Conservation (phyloP, 441 rosid species). For the Gossypium gossypioides region DNA sequence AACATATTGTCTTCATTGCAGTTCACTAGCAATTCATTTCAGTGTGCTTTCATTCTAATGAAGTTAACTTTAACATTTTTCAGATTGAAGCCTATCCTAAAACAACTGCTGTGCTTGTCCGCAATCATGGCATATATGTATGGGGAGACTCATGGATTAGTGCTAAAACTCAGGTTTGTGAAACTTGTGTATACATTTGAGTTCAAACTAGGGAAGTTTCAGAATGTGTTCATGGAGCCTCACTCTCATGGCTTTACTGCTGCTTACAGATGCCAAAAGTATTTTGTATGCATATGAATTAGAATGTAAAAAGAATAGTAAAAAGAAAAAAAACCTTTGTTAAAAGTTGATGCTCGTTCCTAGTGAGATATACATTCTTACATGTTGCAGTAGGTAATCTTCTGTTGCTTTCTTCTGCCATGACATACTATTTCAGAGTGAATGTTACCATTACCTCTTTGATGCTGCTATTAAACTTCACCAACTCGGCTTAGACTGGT, state of each 20-base stretch:
- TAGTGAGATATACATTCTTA: neutral
- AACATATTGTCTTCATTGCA: neutral
- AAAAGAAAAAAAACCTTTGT: neutral
- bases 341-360: neutral
- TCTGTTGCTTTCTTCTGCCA: conserved; percentile 3
- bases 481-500: conserved; percentile 72
- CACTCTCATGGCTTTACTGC: neutral
- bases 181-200: conserved; percentile 3
- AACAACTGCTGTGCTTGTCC: conserved; percentile 91
- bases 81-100: conserved; percentile 88
- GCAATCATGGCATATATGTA: conserved; percentile 81
- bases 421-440: conserved; percentile 49
- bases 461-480: conserved; percentile 94
- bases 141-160: conserved; percentile 99
- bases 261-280: neutral
- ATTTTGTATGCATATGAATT: neutral
- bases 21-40: neutral
- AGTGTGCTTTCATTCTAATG: neutral
- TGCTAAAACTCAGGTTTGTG: conserved; percentile 88
- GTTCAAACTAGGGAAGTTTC: neutral
- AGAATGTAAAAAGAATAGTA: neutral
- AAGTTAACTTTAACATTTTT: conserved; percentile 10
- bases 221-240: neutral
- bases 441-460: conserved; percentile 86
- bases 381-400: neutral